Base-by-base conservation (phyloP, 495 filamentous ascomycete species). In the Immersiella caudata region DNA sequence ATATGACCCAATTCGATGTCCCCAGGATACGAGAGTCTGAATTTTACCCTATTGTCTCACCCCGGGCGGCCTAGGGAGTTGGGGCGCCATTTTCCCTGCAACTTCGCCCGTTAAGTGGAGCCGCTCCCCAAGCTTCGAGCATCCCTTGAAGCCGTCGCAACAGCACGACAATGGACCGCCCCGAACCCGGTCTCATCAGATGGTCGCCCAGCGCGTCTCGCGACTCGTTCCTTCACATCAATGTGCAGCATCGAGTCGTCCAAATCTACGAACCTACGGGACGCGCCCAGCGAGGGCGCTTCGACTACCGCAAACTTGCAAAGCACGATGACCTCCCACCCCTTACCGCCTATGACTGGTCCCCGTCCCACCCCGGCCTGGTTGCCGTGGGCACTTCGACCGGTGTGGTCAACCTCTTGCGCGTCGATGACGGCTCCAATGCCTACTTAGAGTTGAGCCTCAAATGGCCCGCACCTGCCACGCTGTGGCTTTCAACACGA, bases 291-390 rank as follows among this genome's bases (percentile, higher is more conserved):
- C 71, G 76, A 25, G 84, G 82, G 6, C 76, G 75, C 7, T 81
- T 96, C 46, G 82, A 88, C 36, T 92, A 90, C 80, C 81, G 89
- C 65, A 86, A 87, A 57, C 71, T 93, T 2, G 87, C 88, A 9
- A 90, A 90, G 46, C 88, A 93, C 69, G 86, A 87, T 68, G 92
- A 93, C 71, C 86, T 97, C 20, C 93, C 93, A n/a, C 83, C 86
- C 8, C 89, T 96, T 73, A 93, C 89, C 60, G 93, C 94, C 27
- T 97, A 96, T 79, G 95, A 98, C 80, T 98, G 96, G 95, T 97
- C 96, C 0, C 89, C 92, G 11, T 82, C 84, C 20, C 75, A 80
- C 25, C 78, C 77, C 57, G 89, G 89, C 58, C 82, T 98, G 51
- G 86, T 97, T 51, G 93, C 91, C 27, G 87, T 98, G 18, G 95